Percentiles rank a stretch among this genome's conserved stretches.
These are phyloP conservation scores for Sicyos edulis DNA, from an alignment of 306 rosid genomes.

Conservation along the genomic window DNA sequence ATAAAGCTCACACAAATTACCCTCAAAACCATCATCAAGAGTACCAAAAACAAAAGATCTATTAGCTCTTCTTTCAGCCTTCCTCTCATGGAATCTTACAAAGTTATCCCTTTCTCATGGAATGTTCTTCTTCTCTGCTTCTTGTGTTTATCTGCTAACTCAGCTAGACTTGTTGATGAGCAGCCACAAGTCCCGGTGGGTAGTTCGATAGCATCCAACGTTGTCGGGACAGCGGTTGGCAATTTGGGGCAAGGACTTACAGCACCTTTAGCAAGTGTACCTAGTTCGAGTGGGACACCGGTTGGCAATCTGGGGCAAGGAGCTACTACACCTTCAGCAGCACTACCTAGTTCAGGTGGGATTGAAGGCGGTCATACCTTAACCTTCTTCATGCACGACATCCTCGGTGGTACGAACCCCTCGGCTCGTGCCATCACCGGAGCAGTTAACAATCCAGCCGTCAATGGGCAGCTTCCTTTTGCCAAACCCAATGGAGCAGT, in stretches of 20 bases:
- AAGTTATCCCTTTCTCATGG: background rate
- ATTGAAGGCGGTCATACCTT: constrained; percentile 22
- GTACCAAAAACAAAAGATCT: background rate
- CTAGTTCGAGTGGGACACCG: background rate
- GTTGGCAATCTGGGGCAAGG: background rate
- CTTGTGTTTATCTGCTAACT: constrained; percentile 13
- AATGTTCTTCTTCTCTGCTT: background rate
- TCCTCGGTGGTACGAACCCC: constrained; percentile 74
- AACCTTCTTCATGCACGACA: constrained; percentile 70
- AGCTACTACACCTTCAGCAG: constrained; percentile 12
- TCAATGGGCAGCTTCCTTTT: constrained; percentile 70
- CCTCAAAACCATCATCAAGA: constrained; percentile 7
- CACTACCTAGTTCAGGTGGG: background rate
- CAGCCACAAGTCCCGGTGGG: background rate
- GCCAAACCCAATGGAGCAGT: constrained; percentile 87
- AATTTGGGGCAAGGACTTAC: background rate
- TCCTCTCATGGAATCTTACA: constrained; percentile 19
- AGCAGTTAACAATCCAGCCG: constrained; percentile 60
- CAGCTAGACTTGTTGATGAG: constrained; percentile 12
- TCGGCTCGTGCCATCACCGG: constrained; percentile 68
- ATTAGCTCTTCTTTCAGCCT: background rate
- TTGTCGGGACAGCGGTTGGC: background rate
- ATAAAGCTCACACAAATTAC: background rate
- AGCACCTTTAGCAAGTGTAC: constrained; percentile 17
- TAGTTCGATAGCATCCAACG: background rate